These are phyloP conservation scores for Psilocybe cubensis DNA, from an alignment of 768 basidiomycete species.

Conservation along the genomic window DNA sequence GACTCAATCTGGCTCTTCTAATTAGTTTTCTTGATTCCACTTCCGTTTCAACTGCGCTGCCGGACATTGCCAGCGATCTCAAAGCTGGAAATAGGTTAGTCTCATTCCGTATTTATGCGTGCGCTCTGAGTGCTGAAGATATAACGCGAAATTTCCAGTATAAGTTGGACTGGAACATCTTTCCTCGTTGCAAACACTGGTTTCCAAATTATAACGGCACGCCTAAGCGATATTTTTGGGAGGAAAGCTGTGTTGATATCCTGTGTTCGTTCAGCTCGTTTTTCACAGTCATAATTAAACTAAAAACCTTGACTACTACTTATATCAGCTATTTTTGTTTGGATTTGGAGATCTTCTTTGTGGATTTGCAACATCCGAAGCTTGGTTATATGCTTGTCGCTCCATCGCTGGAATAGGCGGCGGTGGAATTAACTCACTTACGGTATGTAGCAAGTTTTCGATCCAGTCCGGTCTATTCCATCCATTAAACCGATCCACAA, in stretches of 20 bases:
- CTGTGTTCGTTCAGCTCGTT: background rate
- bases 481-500: background rate
- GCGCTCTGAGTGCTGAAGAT: no score
- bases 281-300: no score
- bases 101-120: background rate
- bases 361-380: constrained; percentile 11
- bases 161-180: constrained; percentile 13
- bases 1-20: constrained; percentile 3
- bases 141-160: constrained; percentile 5
- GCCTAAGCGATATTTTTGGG: constrained; percentile 11
- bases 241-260: constrained; percentile 7
- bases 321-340: background rate
- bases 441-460: background rate
- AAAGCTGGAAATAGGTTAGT: constrained; percentile 8
- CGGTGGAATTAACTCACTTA: constrained; percentile 8
- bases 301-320: background rate
- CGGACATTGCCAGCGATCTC: constrained; percentile 9
- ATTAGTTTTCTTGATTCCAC: constrained; percentile 10
- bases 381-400: constrained; percentile 9
- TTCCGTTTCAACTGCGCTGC: constrained; percentile 10
- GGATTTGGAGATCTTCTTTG: constrained; percentile 9
- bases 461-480: background rate
- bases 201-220: constrained; percentile 10
- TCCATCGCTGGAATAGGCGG: constrained; percentile 11
- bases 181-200: constrained; percentile 11